These are phyloP conservation scores for Fusarium pilosicola DNA, from an alignment of 2,329 filamentous ascomycete species.

Conservation along the genomic window DNA sequence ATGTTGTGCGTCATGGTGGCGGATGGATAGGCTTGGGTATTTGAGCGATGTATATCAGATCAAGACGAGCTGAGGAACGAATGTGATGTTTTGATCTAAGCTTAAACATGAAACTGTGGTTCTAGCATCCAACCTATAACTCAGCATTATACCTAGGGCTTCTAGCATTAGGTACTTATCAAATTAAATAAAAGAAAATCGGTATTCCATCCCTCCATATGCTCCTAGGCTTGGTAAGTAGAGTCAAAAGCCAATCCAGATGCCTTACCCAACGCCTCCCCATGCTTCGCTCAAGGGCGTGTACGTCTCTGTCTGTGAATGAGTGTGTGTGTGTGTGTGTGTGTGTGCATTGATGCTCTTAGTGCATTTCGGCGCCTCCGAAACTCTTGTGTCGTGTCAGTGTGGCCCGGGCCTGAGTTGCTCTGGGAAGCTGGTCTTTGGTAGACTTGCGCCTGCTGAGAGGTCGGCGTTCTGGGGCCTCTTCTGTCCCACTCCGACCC, in stretches of 20 bases:
- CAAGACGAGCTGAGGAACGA: slow-evolving; percentile 7
- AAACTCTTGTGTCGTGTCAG: slow-evolving; percentile 62
- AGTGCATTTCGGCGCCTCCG: slow-evolving; percentile 55
- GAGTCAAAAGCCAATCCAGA: slow-evolving; percentile 19
- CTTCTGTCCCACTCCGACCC: slow-evolving; percentile 52
- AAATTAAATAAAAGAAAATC: background rate
- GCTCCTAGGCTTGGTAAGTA: slow-evolving; percentile 10
- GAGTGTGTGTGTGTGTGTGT: background rate
- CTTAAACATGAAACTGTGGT: background rate
- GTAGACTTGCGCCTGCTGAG: slow-evolving; percentile 53
- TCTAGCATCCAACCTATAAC: slow-evolving; percentile 5
- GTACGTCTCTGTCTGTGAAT: background rate
- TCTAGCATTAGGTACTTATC: slow-evolving; percentile 1
- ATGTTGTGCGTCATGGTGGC: background rate
- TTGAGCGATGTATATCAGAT: background rate
- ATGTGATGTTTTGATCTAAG: slow-evolving; percentile 21
- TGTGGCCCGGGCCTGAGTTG: slow-evolving; percentile 57
- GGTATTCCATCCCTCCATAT: slow-evolving; percentile 8
- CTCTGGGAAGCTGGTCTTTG: slow-evolving; percentile 54
- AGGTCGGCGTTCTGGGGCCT: slow-evolving; percentile 9
- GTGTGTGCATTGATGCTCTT: background rate
- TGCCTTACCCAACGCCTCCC: slow-evolving; percentile 10
- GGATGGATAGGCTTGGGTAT: background rate
- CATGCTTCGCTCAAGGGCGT: background rate
- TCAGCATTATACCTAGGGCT: slow-evolving; percentile 2